Evolutionary conservation across 352 stramenopile species (phyloP).

Genomic region (Globisporangium viniferum): DNA sequence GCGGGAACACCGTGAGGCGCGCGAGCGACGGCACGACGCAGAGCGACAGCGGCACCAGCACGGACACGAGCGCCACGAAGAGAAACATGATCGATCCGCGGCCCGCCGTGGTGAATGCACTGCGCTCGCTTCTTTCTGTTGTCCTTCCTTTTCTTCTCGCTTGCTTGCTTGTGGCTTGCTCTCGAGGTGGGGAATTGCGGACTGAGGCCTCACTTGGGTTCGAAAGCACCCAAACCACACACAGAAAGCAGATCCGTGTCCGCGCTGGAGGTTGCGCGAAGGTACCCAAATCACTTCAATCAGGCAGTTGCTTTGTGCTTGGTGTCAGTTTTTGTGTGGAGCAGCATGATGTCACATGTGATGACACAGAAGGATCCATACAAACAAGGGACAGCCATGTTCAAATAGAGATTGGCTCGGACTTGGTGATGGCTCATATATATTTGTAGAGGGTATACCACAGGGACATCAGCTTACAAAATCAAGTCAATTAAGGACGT

Average conservation of each 20-base stretch:
- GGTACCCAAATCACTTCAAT: neutral
- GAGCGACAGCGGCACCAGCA: slow-evolving; percentile 59
- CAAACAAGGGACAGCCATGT: too few relatives aligned
- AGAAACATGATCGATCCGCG: slow-evolving; percentile 31
- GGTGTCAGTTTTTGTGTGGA: too few relatives aligned
- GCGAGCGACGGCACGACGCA: slow-evolving; percentile 59
- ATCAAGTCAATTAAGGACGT: too few relatives aligned
- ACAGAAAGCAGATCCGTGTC: neutral
- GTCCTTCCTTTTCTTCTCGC: neutral
- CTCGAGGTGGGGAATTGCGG: neutral
- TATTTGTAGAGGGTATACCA: too few relatives aligned
- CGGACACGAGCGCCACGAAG: slow-evolving; percentile 41
- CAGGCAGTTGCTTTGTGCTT: neutral
- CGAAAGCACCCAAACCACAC: neutral
- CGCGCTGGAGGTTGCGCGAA: neutral
- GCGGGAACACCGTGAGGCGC: slow-evolving; percentile 53
- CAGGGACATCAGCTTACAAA: too few relatives aligned
- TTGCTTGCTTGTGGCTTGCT: neutral
- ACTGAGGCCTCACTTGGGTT: neutral
- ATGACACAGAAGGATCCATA: too few relatives aligned
- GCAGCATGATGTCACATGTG: too few relatives aligned
- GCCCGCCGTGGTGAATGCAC: slow-evolving; percentile 1
- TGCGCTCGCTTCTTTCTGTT: slow-evolving; percentile 3
- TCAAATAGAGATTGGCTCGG: too few relatives aligned
- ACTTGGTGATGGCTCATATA: too few relatives aligned